Evolutionary conservation across 2,329 filamentous ascomycete genomes (phyloP).

Genomic region (Penicillium sclerotiorum): DNA sequence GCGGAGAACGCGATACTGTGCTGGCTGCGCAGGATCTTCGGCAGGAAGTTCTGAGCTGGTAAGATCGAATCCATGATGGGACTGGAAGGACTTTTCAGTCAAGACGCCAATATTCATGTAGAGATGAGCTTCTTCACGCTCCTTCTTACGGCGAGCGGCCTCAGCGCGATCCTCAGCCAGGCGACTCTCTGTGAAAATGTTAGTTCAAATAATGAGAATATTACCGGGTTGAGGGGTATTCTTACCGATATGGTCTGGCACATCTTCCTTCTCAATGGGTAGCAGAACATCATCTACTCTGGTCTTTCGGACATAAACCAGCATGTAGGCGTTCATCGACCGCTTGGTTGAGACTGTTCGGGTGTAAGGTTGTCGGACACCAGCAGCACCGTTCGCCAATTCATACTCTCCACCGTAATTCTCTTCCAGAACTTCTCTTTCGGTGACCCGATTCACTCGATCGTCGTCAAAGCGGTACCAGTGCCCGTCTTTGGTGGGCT

Average conservation of each 20-base stretch:
- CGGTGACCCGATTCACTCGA: conserved; percentile 90
- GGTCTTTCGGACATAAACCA: conserved; percentile 93
- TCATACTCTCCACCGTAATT: conserved; percentile 92
- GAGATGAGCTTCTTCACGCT: conserved; percentile 90
- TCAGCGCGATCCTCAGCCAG: conserved; percentile 80
- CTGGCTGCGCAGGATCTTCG: conserved; percentile 70
- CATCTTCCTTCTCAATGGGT: conserved; percentile 73
- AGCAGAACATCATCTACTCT: conserved; percentile 80
- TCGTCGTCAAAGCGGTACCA: conserved; percentile 99
- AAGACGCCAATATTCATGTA: conserved; percentile 85
- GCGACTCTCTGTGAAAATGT: conserved; percentile 59
- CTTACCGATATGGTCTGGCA: conserved; percentile 78
- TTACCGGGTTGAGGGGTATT: conserved; percentile 8
- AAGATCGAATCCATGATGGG: conserved; percentile 83
- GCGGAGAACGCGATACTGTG: conserved; percentile 71
- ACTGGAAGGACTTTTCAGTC: conserved; percentile 76
- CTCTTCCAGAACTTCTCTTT: conserved; percentile 89
- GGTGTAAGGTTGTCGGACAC: conserved; percentile 66
- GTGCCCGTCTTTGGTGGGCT: conserved; percentile 86
- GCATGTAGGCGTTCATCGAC: conserved; percentile 93
- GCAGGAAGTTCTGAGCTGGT: conserved; percentile 65
- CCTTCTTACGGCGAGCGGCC: conserved; percentile 76
- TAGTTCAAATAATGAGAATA: conserved; percentile 15
- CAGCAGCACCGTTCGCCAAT: conserved; percentile 58
- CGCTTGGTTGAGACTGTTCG: conserved; percentile 66